Percentiles rank a stretch among this genome's conserved stretches.
Conservation (phyloP, 2,329 filamentous ascomycete species). For the Penicillium nordicum region DNA sequence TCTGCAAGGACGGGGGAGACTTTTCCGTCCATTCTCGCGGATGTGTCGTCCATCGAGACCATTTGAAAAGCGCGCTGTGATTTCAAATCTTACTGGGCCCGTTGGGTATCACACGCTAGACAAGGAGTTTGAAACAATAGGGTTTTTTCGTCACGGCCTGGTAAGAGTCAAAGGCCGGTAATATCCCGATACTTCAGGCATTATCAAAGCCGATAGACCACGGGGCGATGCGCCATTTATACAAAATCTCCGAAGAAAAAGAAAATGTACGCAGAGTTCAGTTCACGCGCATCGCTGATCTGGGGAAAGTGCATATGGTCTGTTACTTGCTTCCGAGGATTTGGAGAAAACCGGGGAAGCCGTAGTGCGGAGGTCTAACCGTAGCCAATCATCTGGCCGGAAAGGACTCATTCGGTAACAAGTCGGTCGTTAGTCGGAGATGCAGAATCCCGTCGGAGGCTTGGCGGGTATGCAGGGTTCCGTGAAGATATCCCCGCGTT, state of each 20-base stretch:
- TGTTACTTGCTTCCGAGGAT: background rate
- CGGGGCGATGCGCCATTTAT: slow-evolving; percentile 6
- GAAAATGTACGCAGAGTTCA: background rate
- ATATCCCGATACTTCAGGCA: background rate
- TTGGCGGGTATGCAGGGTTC: slow-evolving; percentile 2
- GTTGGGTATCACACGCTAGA: background rate
- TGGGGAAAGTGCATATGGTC: slow-evolving; percentile 6
- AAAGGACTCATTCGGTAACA: slow-evolving; percentile 5
- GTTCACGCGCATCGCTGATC: slow-evolving; percentile 4
- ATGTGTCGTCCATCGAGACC: background rate
- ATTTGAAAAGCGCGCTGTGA: background rate
- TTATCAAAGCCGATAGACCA: background rate
- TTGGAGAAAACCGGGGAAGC: slow-evolving; percentile 12
- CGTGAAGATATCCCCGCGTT: background rate
- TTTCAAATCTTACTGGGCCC: background rate
- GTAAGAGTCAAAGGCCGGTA: background rate
- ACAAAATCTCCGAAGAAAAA: background rate
- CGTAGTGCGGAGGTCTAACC: slow-evolving; percentile 1
- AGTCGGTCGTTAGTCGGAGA: slow-evolving; percentile 14
- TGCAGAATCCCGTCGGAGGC: background rate
- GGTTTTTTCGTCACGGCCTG: background rate
- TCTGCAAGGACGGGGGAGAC: slow-evolving; percentile 10
- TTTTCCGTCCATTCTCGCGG: slow-evolving; percentile 1
- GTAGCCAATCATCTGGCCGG: slow-evolving; percentile 1
- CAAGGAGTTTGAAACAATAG: background rate